phyloP scores from a whole-genome alignment of 306 rosid genomes.

The Rubus idaeus region DNA sequence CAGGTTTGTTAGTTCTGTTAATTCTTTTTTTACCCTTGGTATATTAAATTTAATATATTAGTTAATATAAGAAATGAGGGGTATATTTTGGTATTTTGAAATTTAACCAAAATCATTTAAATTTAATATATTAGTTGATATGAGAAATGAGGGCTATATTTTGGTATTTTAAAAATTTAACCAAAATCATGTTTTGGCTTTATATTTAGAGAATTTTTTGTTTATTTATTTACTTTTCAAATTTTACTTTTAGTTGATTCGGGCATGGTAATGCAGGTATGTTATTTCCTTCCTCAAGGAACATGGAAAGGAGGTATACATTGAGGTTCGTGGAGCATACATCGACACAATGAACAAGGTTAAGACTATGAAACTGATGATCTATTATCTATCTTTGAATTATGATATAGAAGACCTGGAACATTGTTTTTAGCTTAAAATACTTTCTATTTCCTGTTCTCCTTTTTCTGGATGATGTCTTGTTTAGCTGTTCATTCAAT shows the following conservation, averaged over 20 bases:
- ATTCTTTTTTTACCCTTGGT: neutral
- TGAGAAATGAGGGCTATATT: too few relatives aligned
- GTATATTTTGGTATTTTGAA: too few relatives aligned
- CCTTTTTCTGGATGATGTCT: neutral
- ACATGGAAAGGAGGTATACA: slow-evolving; percentile 85
- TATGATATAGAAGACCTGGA: neutral
- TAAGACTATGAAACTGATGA: neutral
- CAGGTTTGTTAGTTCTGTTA: neutral
- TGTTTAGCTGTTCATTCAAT: neutral
- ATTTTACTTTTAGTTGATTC: slow-evolving; percentile 23
- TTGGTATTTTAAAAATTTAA: too few relatives aligned
- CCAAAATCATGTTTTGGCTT: too few relatives aligned
- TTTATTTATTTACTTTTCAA: neutral
- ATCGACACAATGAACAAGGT: slow-evolving; percentile 97
- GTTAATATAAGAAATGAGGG: too few relatives aligned
- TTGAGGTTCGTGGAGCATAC: slow-evolving; percentile 88
- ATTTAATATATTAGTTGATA: too few relatives aligned
- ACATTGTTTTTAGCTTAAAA: neutral
- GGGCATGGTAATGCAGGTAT: slow-evolving; percentile 58
- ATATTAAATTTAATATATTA: too few relatives aligned
- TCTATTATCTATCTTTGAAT: slow-evolving; percentile 17
- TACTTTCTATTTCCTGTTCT: neutral
- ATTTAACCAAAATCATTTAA: too few relatives aligned
- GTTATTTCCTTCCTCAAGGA: slow-evolving; percentile 80
- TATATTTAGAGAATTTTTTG: neutral